Conservation (phyloP, 768 basidiomycete genomes). For the Rhodotorula sphaerocarpa region DNA sequence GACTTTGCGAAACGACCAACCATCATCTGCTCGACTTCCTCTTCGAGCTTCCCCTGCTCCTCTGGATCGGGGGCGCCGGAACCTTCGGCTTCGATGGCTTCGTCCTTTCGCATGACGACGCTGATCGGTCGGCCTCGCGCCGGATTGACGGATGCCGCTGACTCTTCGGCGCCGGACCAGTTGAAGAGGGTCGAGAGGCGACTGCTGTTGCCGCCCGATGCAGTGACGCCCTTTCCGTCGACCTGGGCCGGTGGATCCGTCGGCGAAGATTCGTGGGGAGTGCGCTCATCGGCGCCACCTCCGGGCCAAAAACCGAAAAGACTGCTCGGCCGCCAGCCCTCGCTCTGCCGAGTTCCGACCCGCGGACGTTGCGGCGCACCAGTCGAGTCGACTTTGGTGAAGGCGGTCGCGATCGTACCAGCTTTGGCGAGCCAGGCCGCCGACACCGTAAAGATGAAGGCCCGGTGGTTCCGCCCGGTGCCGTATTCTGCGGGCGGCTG, state of each 20-base stretch:
- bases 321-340: constrained; percentile 74
- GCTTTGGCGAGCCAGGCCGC: constrained; percentile 26
- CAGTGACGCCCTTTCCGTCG: too few species aligned
- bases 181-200: constrained; percentile 38
- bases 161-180: constrained; percentile 32
- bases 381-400: constrained; percentile 5
- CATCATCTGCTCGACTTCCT: constrained; percentile 62
- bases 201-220: too few species aligned
- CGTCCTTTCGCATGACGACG: constrained; percentile 41
- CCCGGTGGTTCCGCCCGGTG: not conserved
- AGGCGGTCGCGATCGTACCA: constrained; percentile 23
- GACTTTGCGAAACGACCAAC: constrained; percentile 46
- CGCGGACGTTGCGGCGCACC: too few species aligned
- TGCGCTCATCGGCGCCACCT: constrained; percentile 42
- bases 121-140: constrained; percentile 23
- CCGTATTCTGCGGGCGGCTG: too few species aligned
- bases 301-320: constrained; percentile 53
- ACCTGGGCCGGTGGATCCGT: too few species aligned
- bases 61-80: too few species aligned
- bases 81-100: constrained; percentile 44
- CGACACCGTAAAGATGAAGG: constrained; percentile 22
- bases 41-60: constrained; percentile 42
- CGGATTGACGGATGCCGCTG: constrained; percentile 42
- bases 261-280: too few species aligned
- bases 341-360: constrained; percentile 9